A percentile compares a stretch with the other conserved stretches of the same genome.
phyloP scores from a whole-genome alignment of 768 basidiomycete species.

The Phylloporus arenicola region DNA sequence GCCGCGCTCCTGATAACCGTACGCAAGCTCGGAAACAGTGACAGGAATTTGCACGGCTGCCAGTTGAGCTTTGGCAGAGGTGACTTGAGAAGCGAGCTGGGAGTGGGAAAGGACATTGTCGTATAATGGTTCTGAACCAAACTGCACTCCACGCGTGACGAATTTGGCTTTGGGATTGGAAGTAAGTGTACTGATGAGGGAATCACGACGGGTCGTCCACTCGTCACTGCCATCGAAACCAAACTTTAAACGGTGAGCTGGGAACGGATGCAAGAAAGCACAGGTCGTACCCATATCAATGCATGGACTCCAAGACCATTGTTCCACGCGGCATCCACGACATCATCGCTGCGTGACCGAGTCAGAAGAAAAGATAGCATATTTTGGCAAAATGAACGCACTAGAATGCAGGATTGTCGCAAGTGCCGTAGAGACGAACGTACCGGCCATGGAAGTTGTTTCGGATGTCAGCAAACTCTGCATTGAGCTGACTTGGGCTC shows the following conservation, averaged over 20 bases:
- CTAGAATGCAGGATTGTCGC: slow-evolving; percentile 39
- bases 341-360: slow-evolving; percentile 39
- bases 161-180: slow-evolving; percentile 60
- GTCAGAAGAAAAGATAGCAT: slow-evolving; percentile 14
- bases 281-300: slow-evolving; percentile 58
- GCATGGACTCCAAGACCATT: slow-evolving; percentile 69
- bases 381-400: slow-evolving; percentile 8
- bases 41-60: slow-evolving; percentile 55
- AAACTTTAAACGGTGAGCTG: slow-evolving; percentile 23
- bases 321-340: slow-evolving; percentile 64
- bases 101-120: slow-evolving; percentile 49
- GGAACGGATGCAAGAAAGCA: background rate
- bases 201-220: slow-evolving; percentile 52
- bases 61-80: slow-evolving; percentile 43
- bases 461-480: slow-evolving; percentile 58
- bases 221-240: slow-evolving; percentile 36
- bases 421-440: slow-evolving; percentile 46
- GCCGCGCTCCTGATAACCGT: slow-evolving; percentile 48
- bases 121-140: slow-evolving; percentile 66
- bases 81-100: slow-evolving; percentile 49
- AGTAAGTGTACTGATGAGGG: slow-evolving; percentile 46
- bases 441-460: slow-evolving; percentile 58
- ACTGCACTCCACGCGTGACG: slow-evolving; percentile 61
- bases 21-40: slow-evolving; percentile 64
- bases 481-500: slow-evolving; percentile 42